Evolutionary conservation across 768 basidiomycete genomes (phyloP).

Genomic region (Dendrothele bispora): DNA sequence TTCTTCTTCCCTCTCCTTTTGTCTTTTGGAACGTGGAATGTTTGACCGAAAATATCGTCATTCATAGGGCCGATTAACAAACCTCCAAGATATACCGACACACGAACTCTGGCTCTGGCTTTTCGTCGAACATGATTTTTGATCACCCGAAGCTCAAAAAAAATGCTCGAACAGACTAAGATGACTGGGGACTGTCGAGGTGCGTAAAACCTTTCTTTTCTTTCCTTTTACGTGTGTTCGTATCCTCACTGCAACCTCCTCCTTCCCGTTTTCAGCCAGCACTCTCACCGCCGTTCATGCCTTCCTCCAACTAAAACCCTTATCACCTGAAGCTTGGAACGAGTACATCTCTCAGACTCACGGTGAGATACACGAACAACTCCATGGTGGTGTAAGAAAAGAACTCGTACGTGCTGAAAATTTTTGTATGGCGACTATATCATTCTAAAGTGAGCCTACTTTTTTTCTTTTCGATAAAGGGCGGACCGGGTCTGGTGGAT

Average conservation of each 20-base stretch:
- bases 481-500: constrained; percentile 47
- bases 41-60: too few relatives aligned
- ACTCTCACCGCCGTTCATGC: constrained; percentile 29
- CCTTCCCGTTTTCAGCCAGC: constrained; percentile 25
- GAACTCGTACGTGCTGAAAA: constrained; percentile 16
- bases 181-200: constrained; percentile 45
- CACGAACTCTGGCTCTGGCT: constrained; percentile 75
- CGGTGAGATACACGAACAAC: constrained; percentile 31
- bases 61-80: constrained; percentile 63
- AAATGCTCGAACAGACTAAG: constrained; percentile 49
- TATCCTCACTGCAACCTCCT: constrained; percentile 6
- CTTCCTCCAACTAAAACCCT: constrained; percentile 29
- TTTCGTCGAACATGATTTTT: constrained; percentile 69
- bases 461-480: constrained; percentile 30
- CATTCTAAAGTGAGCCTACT: not conserved
- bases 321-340: too few relatives aligned
- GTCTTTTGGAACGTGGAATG: too few relatives aligned
- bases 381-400: constrained; percentile 47
- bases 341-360: too few relatives aligned
- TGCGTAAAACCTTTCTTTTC: constrained; percentile 22
- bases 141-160: constrained; percentile 51
- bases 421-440: not conserved
- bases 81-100: constrained; percentile 68
- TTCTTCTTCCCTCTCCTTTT: not conserved
- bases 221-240: constrained; percentile 1